These are phyloP conservation scores for Quercus parvula DNA, from an alignment of 306 rosid genomes.

Conservation along the genomic window DNA sequence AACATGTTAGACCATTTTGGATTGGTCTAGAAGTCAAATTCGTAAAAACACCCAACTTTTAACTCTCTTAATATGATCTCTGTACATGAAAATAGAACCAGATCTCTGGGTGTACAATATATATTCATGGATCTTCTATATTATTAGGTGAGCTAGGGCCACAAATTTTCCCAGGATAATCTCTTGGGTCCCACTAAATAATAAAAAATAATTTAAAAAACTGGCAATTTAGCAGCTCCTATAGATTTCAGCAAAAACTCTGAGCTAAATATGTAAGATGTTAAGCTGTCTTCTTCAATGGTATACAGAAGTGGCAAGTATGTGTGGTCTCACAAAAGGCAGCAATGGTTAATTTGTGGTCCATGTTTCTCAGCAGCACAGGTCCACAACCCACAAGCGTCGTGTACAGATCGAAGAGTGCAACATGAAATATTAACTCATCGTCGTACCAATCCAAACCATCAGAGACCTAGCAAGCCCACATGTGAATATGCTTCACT, in stretches of 20 bases:
- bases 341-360: slow-evolving; percentile 49
- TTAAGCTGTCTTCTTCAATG: slow-evolving; percentile 52
- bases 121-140: neutral
- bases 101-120: neutral
- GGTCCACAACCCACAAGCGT: slow-evolving; percentile 52
- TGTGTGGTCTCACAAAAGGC: slow-evolving; percentile 68
- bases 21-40: neutral
- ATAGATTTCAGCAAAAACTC: neutral
- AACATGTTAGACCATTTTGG: neutral
- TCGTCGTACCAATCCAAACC: neutral
- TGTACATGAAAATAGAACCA: neutral
- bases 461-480: neutral
- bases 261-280: slow-evolving; percentile 6
- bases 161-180: neutral
- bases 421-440: neutral
- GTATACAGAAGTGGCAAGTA: slow-evolving; percentile 52
- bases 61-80: neutral
- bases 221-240: neutral
- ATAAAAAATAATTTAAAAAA: neutral
- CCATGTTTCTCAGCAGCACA: slow-evolving; percentile 32
- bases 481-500: neutral
- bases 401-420: slow-evolving; percentile 23
- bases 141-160: neutral
- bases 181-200: neutral
- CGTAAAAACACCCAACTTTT: neutral